These are phyloP conservation scores for Fusarium sp. DNA, from an alignment of 2,329 filamentous ascomycete genomes.

Conservation along the genomic window DNA sequence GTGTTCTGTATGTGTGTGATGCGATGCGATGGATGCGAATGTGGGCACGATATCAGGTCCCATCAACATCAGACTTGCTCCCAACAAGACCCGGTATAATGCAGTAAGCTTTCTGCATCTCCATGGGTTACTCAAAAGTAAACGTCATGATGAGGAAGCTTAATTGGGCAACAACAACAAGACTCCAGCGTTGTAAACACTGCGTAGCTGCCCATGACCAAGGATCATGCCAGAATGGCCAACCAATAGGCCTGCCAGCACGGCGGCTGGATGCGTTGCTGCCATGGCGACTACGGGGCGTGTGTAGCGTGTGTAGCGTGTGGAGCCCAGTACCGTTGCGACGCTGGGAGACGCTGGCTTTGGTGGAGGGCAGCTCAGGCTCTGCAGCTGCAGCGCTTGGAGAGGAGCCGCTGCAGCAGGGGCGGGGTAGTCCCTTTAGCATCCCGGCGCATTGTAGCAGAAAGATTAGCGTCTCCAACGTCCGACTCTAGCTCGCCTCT, in stretches of 20 bases:
- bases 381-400: conserved; percentile 33
- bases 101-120: conserved; percentile 18
- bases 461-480: conserved; percentile 41
- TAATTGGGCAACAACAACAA: conserved; percentile 38
- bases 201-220: conserved; percentile 22
- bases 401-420: conserved; percentile 34
- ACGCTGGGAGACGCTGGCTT: conserved; percentile 33
- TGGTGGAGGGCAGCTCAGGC: conserved; percentile 26
- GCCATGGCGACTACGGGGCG: conserved; percentile 45
- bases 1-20: background rate
- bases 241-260: conserved; percentile 36
- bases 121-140: conserved; percentile 30
- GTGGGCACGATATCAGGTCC: conserved; percentile 11
- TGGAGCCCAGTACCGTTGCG: conserved; percentile 19
- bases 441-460: conserved; percentile 42
- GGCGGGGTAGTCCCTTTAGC: conserved; percentile 38
- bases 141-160: conserved; percentile 35
- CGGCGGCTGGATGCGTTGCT: conserved; percentile 41
- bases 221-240: conserved; percentile 41
- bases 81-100: background rate
- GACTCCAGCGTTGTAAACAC: conserved; percentile 31
- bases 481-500: conserved; percentile 31
- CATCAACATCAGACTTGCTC: background rate
- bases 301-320: conserved; percentile 31
- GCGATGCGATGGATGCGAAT: background rate